phyloP scores from a whole-genome alignment of 768 basidiomycete species.

The Serendipita sp. region DNA sequence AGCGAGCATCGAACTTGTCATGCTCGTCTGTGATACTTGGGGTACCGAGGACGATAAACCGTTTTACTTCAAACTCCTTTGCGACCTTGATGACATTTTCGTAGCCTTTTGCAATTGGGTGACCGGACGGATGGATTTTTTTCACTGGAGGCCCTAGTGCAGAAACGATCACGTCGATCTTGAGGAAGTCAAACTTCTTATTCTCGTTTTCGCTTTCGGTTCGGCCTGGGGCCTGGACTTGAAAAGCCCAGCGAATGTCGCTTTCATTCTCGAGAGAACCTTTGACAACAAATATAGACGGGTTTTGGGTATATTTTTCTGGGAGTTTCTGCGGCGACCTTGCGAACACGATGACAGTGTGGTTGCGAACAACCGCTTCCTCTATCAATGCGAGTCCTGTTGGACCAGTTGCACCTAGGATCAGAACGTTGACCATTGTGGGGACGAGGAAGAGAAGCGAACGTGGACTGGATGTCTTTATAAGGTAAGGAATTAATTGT shows the following conservation, averaged over 20 bases:
- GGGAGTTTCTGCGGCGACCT: slow-evolving; percentile 51
- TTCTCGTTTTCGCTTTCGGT: background rate
- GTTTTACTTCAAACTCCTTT: slow-evolving; percentile 34
- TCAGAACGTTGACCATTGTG: slow-evolving; percentile 34
- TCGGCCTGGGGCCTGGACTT: slow-evolving; percentile 31
- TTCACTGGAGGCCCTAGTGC: slow-evolving; percentile 40
- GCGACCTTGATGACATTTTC: slow-evolving; percentile 38
- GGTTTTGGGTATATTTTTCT: slow-evolving; percentile 29
- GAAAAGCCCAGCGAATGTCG: slow-evolving; percentile 34
- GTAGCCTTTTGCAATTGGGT: slow-evolving; percentile 51
- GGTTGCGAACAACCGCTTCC: slow-evolving; percentile 30
- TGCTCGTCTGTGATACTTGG: slow-evolving; percentile 44
- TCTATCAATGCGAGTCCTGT: slow-evolving; percentile 41
- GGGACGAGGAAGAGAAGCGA: too few relatives aligned
- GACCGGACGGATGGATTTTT: slow-evolving; percentile 26
- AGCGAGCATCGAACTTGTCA: slow-evolving; percentile 39
- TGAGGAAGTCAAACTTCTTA: background rate
- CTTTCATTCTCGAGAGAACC: slow-evolving; percentile 41
- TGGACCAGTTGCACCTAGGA: slow-evolving; percentile 59
- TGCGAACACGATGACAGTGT: slow-evolving; percentile 43
- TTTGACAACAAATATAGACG: slow-evolving; percentile 33
- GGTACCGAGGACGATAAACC: slow-evolving; percentile 54
- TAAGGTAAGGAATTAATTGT: too few relatives aligned
- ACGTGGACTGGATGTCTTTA: too few relatives aligned
- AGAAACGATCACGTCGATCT: slow-evolving; percentile 32